A percentile compares a stretch with the other conserved stretches of the same genome.
phyloP scores from a whole-genome alignment of 352 stramenopile species.

The Phytophthora sansomeana region DNA sequence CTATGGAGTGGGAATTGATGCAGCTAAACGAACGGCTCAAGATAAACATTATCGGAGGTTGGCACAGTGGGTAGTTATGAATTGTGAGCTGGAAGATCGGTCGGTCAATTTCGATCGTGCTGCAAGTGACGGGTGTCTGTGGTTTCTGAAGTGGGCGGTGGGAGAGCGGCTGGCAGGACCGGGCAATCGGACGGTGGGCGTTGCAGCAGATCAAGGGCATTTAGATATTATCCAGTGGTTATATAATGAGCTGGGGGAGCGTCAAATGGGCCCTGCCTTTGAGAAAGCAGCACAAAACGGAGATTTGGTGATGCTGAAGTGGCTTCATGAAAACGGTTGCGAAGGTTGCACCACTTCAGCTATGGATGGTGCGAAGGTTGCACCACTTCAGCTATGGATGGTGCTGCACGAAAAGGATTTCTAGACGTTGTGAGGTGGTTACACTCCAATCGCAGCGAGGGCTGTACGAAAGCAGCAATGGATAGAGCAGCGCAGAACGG shows the following conservation, averaged over 20 bases:
- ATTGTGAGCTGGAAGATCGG: constrained; percentile 24
- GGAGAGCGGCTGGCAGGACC: not conserved
- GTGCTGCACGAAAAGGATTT: constrained; percentile 26
- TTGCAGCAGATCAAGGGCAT: constrained; percentile 21
- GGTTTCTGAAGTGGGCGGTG: constrained; percentile 24
- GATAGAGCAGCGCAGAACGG: constrained; percentile 31
- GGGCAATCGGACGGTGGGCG: constrained; percentile 19
- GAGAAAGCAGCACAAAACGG: constrained; percentile 22
- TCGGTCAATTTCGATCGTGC: constrained; percentile 23
- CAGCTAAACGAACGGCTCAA: constrained; percentile 12
- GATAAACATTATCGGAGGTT: constrained; percentile 18
- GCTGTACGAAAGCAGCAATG: constrained; percentile 28
- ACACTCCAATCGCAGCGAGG: constrained; percentile 17
- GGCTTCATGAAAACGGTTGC: constrained; percentile 27
- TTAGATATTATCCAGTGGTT: constrained; percentile 22
- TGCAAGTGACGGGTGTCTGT: constrained; percentile 15
- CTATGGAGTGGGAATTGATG: constrained; percentile 11
- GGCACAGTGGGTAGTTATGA: constrained; percentile 12
- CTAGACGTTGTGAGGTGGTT: constrained; percentile 32
- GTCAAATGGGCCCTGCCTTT: constrained; percentile 9
- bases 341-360: too few species aligned
- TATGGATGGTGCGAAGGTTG: too few species aligned
- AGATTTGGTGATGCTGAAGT: constrained; percentile 26
- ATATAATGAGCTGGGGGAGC: constrained; percentile 14
- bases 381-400: constrained; percentile 28